Percentiles rank a stretch among this genome's conserved stretches.
phyloP scores from a whole-genome alignment of 306 rosid genomes.

The Potentilla sterilis region DNA sequence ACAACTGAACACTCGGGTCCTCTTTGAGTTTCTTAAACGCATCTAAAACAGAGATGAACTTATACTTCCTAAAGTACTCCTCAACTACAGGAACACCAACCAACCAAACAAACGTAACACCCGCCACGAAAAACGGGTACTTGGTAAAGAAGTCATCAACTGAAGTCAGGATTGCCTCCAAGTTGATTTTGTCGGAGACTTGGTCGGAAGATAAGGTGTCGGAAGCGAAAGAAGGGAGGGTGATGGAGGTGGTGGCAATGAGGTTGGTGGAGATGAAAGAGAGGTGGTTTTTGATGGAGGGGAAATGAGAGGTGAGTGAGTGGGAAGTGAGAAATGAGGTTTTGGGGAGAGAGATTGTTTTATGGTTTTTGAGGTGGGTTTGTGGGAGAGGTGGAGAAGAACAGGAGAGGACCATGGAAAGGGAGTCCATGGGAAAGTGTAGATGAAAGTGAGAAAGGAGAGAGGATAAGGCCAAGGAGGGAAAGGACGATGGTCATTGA shows the following conservation, averaged over 20 bases:
- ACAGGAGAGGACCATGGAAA: slow-evolving; percentile 46
- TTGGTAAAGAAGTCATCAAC: slow-evolving; percentile 65
- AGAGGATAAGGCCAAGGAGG: slow-evolving; percentile 19
- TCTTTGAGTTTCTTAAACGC: slow-evolving; percentile 70
- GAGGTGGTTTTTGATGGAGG: slow-evolving; percentile 30
- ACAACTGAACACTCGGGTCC: slow-evolving; percentile 53
- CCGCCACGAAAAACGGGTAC: slow-evolving; percentile 83
- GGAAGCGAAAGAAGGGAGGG: slow-evolving; percentile 44
- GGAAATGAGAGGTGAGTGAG: slow-evolving; percentile 13
- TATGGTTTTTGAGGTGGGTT: slow-evolving; percentile 48
- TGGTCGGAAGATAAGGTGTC: slow-evolving; percentile 42
- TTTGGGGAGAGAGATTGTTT: slow-evolving; percentile 33
- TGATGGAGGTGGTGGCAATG: slow-evolving; percentile 32
- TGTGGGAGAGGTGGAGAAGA: slow-evolving; percentile 48
- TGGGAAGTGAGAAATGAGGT: slow-evolving; percentile 22
- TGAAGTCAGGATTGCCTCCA: slow-evolving; percentile 59
- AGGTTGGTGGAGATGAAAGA: slow-evolving; percentile 37
- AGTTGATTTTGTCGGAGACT: slow-evolving; percentile 55
- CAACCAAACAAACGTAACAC: slow-evolving; percentile 73
- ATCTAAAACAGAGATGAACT: slow-evolving; percentile 67
- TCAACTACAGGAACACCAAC: slow-evolving; percentile 65
- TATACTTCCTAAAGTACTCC: slow-evolving; percentile 60
- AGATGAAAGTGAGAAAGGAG: slow-evolving; percentile 2
- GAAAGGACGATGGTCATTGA: not conserved
- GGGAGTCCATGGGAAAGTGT: slow-evolving; percentile 52